phyloP scores from a whole-genome alignment of 768 basidiomycete genomes.

The Suillus ampliporus region DNA sequence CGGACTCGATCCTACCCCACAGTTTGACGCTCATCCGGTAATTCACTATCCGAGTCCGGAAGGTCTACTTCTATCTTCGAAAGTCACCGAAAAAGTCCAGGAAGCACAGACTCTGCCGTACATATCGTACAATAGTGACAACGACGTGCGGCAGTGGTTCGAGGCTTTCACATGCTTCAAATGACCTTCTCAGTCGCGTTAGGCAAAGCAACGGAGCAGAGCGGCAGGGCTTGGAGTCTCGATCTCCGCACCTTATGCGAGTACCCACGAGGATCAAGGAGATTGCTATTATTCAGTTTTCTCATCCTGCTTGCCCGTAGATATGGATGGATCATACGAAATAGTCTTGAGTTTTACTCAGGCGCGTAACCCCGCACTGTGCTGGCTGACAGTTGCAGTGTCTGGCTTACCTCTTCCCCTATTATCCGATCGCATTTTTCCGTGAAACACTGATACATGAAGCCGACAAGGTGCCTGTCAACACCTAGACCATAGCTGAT shows the following conservation, averaged over 20 bases:
- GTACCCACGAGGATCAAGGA: conserved; percentile 32
- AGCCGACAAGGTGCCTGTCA: conserved; percentile 5
- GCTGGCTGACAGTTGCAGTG: background rate
- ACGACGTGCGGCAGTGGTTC: conserved; percentile 5
- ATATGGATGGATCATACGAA: conserved; percentile 8
- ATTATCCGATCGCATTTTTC: conserved; percentile 14
- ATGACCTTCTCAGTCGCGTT: conserved; percentile 3
- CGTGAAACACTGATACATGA: conserved; percentile 3
- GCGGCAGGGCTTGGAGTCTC: conserved; percentile 12
- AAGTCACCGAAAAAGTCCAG: background rate
- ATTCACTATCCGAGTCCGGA: conserved; percentile 9
- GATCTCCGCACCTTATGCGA: conserved; percentile 20
- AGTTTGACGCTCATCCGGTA: conserved; percentile 11
- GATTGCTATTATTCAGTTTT: conserved; percentile 11
- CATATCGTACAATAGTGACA: conserved; percentile 5
- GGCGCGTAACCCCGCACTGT: conserved; percentile 11
- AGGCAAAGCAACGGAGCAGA: conserved; percentile 13
- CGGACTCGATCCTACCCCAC: conserved; percentile 16
- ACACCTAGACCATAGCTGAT: background rate
- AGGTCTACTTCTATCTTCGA: background rate
- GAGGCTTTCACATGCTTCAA: conserved; percentile 11
- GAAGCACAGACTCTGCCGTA: conserved; percentile 10
- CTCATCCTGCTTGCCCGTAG: conserved; percentile 9
- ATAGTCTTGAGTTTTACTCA: conserved; percentile 12
- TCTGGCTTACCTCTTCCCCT: background rate